Conservation (phyloP, 805 yeast genomes). For the Schizosaccharomyces lindneri region DNA sequence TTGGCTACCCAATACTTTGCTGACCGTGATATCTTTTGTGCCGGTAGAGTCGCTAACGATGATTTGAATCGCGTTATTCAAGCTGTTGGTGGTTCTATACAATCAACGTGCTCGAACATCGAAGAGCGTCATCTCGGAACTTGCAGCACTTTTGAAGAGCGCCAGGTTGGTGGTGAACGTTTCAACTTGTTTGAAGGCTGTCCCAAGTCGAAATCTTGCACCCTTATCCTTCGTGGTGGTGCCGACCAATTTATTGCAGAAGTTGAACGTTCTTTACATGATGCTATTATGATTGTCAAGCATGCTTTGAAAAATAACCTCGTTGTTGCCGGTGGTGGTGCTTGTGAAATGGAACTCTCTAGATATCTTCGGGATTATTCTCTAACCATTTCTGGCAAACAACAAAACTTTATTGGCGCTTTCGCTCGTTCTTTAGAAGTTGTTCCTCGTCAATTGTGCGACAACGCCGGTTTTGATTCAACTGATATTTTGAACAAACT, state of each 20-base stretch:
- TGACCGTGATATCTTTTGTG: constrained; percentile 86
- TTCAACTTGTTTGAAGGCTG: constrained; percentile 84
- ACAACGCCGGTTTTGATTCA: constrained; percentile 96
- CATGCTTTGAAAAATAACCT: constrained; percentile 69
- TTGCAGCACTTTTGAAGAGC: constrained; percentile 69
- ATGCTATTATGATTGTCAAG: constrained; percentile 95
- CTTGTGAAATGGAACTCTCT: constrained; percentile 91
- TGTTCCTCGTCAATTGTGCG: constrained; percentile 92
- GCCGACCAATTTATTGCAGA: constrained; percentile 96
- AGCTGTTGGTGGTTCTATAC: constrained; percentile 84
- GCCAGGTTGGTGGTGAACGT: constrained; percentile 88
- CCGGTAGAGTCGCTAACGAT: constrained; percentile 74
- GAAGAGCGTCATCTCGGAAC: constrained; percentile 52
- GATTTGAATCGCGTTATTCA: constrained; percentile 79
- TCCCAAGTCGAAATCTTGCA: constrained; percentile 78
- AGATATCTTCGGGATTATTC: constrained; percentile 69
- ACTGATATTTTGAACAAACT: constrained; percentile 78
- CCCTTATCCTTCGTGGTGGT: constrained; percentile 83
- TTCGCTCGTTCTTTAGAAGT: constrained; percentile 87
- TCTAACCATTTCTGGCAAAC: constrained; percentile 78
- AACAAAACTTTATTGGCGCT: constrained; percentile 75
- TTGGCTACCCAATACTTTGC: constrained; percentile 97
- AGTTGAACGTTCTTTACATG: constrained; percentile 91
- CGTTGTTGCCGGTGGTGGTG: constrained; percentile 97
- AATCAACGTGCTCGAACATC: constrained; percentile 41